phyloP scores from a whole-genome alignment of 805 yeast genomes.

The Ascoidea tarda region DNA sequence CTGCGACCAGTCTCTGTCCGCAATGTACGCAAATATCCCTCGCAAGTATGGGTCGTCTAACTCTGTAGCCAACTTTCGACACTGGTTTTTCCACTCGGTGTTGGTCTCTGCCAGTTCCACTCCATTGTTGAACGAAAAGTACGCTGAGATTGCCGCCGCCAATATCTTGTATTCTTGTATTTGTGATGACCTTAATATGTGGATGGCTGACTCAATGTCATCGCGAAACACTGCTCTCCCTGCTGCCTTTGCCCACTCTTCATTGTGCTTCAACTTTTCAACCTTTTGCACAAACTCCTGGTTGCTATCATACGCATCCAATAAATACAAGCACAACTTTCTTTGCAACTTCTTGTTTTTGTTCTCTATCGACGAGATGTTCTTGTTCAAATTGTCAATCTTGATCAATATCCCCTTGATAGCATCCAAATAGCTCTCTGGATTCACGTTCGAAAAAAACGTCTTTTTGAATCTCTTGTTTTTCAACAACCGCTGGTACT shows the following conservation, averaged over 20 bases:
- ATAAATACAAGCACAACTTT: not conserved
- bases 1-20: slow-evolving; percentile 95
- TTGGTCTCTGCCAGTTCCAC: slow-evolving; percentile 23
- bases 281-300: slow-evolving; percentile 3
- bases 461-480: not conserved
- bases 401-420: no score
- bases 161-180: slow-evolving; percentile 60
- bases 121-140: slow-evolving; percentile 40
- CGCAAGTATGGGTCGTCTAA: slow-evolving; percentile 79
- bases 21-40: slow-evolving; percentile 85
- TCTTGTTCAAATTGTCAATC: not conserved
- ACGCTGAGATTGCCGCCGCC: slow-evolving; percentile 91
- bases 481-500: not conserved
- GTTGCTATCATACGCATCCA: not conserved
- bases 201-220: slow-evolving; percentile 67
- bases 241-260: slow-evolving; percentile 40
- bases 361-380: no score
- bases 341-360: not conserved
- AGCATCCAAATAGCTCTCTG: not conserved
- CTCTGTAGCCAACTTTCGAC: slow-evolving; percentile 78
- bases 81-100: slow-evolving; percentile 86
- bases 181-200: slow-evolving; percentile 60
- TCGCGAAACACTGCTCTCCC: slow-evolving; percentile 97
- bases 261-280: slow-evolving; percentile 3
- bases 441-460: not conserved